Evolutionary conservation across 805 yeast species (phyloP), one percentile per base, ranked within the genome.

Genomic region (Ogataea glucozyma): DNA sequence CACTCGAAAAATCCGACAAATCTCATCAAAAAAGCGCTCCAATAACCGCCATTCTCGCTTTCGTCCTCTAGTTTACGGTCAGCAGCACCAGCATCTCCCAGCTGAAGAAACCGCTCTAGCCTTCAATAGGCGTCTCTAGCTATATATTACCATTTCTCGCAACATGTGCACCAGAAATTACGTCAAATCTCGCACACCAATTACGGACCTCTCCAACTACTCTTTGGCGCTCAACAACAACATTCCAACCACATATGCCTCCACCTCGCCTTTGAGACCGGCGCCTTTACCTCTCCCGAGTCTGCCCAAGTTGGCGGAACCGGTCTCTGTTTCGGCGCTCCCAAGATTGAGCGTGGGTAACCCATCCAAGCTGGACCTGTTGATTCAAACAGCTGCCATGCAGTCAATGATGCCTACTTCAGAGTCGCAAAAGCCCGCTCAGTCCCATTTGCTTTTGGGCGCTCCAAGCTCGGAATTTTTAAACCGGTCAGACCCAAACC

Each of bases 321-420:
- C 40, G 41, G 11, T 47, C 44, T 35, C 19, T 33, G 37, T 38
- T 33, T 31, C 37, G 33, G 35, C 20, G 26, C 22, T 21, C 14
- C 40, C 50, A 17, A 18, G 38, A 1, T 19, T 34, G 24, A 31
- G 44, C 10, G 12, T 41, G 17, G 52, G 48, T 17, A 34, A 24
- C 29, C 38, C 38, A 12, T 54, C 63, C 4, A 61, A 61, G 38
- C 23, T 62, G 14, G 66, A 62, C 26, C 39, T 62, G 10, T 45
- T 62, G 6, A 58, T 62, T 38, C 63, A 61, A 30, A 62, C 66
- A 4, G 66, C 66, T 1, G 53, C 64, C 6, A 48, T 46, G 48
- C 51, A 49, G 32, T 41, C 37, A 18, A 26, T 33, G 27, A 13
- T 30, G 17, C 35, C 38, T 5, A 24, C 36, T n/a, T 26, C 29